Evolutionary conservation across 805 yeast genomes (phyloP).

Genomic region (Saccharomycopsis selenospora): DNA sequence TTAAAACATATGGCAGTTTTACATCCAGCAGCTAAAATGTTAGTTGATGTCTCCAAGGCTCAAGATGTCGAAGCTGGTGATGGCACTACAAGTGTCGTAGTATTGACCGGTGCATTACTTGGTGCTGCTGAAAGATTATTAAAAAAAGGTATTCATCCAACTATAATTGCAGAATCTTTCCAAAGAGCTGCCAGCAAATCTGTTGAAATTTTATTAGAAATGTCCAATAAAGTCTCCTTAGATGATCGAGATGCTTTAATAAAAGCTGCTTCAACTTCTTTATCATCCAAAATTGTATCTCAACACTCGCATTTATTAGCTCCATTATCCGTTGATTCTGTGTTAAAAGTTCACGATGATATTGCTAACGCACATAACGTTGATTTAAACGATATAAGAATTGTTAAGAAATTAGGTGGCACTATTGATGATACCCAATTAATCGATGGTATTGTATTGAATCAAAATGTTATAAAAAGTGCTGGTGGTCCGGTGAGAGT

Average conservation of each 20-base stretch:
- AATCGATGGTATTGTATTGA: conserved; percentile 87
- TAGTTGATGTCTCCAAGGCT: conserved; percentile 94
- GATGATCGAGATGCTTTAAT: conserved; percentile 75
- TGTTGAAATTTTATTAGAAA: conserved; percentile 71
- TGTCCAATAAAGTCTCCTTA: conserved; percentile 77
- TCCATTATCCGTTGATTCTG: conserved; percentile 92
- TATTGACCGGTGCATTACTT: conserved; percentile 85
- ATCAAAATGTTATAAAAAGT: conserved; percentile 79
- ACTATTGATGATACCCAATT: conserved; percentile 95
- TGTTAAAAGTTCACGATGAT: conserved; percentile 55
- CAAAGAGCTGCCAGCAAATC: conserved; percentile 82
- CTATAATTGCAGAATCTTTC: conserved; percentile 87
- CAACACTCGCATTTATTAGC: conserved; percentile 82
- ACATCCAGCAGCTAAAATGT: conserved; percentile 98
- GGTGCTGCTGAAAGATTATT: conserved; percentile 92
- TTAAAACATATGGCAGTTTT: conserved; percentile 95
- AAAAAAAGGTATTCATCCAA: conserved; percentile 91
- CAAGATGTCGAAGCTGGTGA: conserved; percentile 99
- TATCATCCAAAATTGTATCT: conserved; percentile 91
- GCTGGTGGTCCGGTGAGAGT: conserved; percentile 95
- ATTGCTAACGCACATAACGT: conserved; percentile 49
- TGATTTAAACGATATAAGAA: conserved; percentile 80
- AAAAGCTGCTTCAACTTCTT: conserved; percentile 90
- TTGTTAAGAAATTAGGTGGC: conserved; percentile 93
- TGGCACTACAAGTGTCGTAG: conserved; percentile 97